Base-by-base conservation (phyloP, 106 monocot genomes). In the Allium fistulosum region DNA sequence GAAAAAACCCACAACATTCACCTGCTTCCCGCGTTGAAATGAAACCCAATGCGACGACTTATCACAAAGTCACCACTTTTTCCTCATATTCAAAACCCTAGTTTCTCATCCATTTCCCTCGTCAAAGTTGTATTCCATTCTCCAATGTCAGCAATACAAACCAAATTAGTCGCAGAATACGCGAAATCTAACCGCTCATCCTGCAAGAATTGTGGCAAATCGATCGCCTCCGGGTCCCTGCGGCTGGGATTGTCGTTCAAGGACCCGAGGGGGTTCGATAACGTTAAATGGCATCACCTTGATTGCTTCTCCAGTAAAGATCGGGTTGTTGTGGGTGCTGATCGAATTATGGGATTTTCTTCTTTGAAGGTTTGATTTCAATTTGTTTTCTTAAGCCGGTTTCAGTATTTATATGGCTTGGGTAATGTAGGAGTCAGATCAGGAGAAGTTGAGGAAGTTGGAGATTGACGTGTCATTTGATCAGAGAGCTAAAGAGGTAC, bases 181-280 rank as follows among this genome's bases (percentile, higher is more conserved):
- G 94, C 87, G 27, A 94, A 94, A 62, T 87, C 94, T 13, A 71
- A 72, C 26, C 87, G 90, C 8, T 90, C 94, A 14, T 76, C 87
- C 13, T 94, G 90, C 81, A 90, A 94, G 75, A 65, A 57, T 17
- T 94, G 94, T 70, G 72, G 79, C 10, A 81, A 79, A 49, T 27
- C 74, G 61, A 94, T 94, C 48, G 47, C 80, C 13, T 59, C 62
- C 7, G 85, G 83, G 0, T 62, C 81, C 7, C 77, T 90, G 17
- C 67, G 84, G 71, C 51, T 94, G 5, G 94, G 94, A 11, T 52
- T 85, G 8, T 51, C 79, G 4, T 63, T 17, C 50, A 84, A 67
- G 53, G 83, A 80, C 57, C 90, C 85, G 14, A 73, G 82, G n/a
- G 84, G 94, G 27, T 90, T 83, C 75, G 87, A 87, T 27, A 8